Evolutionary conservation across 306 rosid species (phyloP), one percentile per base, ranked within the genome.

Genomic region (Hippophae gyantsensis): DNA sequence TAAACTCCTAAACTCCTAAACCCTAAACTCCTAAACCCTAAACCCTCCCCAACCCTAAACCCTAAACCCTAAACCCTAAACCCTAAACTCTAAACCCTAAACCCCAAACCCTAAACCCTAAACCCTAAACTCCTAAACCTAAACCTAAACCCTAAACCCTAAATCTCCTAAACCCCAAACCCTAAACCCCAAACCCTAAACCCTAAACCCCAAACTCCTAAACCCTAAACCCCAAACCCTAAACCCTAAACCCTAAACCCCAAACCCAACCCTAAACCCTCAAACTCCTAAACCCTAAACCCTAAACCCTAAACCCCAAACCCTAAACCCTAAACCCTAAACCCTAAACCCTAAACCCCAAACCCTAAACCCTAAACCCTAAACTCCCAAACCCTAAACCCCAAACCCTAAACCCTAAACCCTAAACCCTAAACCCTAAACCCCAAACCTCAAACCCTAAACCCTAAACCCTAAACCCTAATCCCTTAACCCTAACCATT

Each of bases 1-100:
- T 13, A 27, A 63, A 50, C 52, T 58, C 67, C 67, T 27, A 50
- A 63, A 63, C 13, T 48, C 68, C n/a, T n/a, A n/a, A n/a, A n/a
- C n/a, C n/a, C n/a, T n/a, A n/a, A n/a, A n/a, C 48, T 62, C 68
- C 68, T 63, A 63, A 52, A 63, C 58, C 59, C n/a, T n/a, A n/a
- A n/a, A n/a, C n/a, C n/a, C n/a, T n/a, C 68, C 68, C 52, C 52
- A 52, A 63, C 59, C 68, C 66, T 32, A 48, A 61, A 61, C 55
- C 66, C 58, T 63, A 51, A 51, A 63, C 41, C 68, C 68, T 51
- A 32, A n/a, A n/a, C n/a, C n/a, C n/a, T n/a, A n/a, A n/a, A n/a
- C n/a, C n/a, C n/a, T 51, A 63, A 32, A 58, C 68, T 25, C 40
- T 41, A 52, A 58, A 38, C n/a, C 68, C 68, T 51, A 51, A 63